Base-by-base conservation (phyloP, 2,329 filamentous ascomycete genomes). In the Ascochyta rabiei region DNA sequence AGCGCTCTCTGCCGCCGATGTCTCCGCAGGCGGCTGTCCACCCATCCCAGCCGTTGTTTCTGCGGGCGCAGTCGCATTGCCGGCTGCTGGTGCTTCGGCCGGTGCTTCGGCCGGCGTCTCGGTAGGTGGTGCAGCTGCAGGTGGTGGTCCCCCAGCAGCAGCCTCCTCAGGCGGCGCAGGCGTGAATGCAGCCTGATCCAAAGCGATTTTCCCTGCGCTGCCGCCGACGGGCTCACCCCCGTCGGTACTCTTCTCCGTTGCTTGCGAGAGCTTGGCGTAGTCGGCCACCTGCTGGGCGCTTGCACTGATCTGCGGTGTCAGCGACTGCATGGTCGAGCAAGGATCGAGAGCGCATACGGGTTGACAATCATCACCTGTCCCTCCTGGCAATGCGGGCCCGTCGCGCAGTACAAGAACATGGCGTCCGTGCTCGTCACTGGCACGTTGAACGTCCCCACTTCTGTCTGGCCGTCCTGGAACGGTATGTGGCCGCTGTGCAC, bases 381-480 rank as follows among this genome's bases (percentile, higher is more conserved):
- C 5, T 58, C 34, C 43, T 71, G 69, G 21, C 69, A 71, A 57
- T 71, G 69, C 4, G 69, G 69, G 8, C 67, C 67, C 0, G 69
- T 72, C 1, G 67, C 67, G 41, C 69, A 71, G 51, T 69, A 72
- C 44, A 72, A 21, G 43, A 70, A 71, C 57, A 72, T 70, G 2
- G 68, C 61, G 2, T 70, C 66, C 0, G 68, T 63, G 28, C 48
- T 66, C 3, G 67, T 64, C 2, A 72, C 61, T 0, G 64, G 64
- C 64, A 71, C 65, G 39, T 67, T 71, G 60, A 72, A 72, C 1
- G 67, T 70, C 5, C 69, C 69, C 0, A 72, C 69, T 1, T 67
- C 62, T 2, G 63, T 61, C 46, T 71, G 68, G 1, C 63, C 64
- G 19, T 72, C 66, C 26, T 55, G 8, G 33, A 72, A 71, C 0